Conservation (phyloP, 768 basidiomycete genomes). For the Russula foetens region DNA sequence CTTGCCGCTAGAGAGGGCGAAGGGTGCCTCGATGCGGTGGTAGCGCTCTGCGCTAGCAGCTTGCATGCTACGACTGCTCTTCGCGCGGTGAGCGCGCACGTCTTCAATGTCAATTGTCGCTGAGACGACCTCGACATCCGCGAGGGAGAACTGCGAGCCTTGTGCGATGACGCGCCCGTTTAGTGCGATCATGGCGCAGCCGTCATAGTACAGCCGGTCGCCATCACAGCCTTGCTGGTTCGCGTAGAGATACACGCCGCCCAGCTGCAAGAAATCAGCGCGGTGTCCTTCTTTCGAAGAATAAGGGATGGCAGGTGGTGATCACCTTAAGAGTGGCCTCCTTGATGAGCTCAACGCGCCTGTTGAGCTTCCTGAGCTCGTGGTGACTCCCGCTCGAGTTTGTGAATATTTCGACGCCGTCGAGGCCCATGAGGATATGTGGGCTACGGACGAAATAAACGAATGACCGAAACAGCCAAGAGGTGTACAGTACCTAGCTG, state of each 20-base stretch:
- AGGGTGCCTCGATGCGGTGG: slow-evolving; percentile 73
- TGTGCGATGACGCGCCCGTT: slow-evolving; percentile 92
- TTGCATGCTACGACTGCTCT: slow-evolving; percentile 83
- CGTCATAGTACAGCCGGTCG: slow-evolving; percentile 96
- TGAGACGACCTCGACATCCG: slow-evolving; percentile 92
- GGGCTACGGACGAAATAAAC: slow-evolving; percentile 46
- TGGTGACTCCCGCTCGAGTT: slow-evolving; percentile 99
- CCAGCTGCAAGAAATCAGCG: slow-evolving; percentile 46
- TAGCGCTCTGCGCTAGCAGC: slow-evolving; percentile 71
- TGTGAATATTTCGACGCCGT: slow-evolving; percentile 98
- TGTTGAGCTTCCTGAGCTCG: slow-evolving; percentile 92
- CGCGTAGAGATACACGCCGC: slow-evolving; percentile 95
- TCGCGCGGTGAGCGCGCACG: slow-evolving; percentile 82
- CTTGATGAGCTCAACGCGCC: slow-evolving; percentile 88
- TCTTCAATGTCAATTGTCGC: slow-evolving; percentile 98
- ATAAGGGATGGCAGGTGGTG: background rate
- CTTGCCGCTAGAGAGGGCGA: slow-evolving; percentile 69
- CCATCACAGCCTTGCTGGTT: slow-evolving; percentile 99
- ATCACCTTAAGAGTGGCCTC: slow-evolving; percentile 90
- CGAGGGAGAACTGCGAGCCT: slow-evolving; percentile 92
- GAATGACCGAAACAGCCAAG: background rate
- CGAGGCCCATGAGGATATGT: slow-evolving; percentile 95
- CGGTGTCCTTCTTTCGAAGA: background rate
- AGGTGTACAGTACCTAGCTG: slow-evolving; percentile 56
- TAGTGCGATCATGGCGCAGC: slow-evolving; percentile 91